Conservation (phyloP, 345 rosid species). For the Pugionium dolabratum region DNA sequence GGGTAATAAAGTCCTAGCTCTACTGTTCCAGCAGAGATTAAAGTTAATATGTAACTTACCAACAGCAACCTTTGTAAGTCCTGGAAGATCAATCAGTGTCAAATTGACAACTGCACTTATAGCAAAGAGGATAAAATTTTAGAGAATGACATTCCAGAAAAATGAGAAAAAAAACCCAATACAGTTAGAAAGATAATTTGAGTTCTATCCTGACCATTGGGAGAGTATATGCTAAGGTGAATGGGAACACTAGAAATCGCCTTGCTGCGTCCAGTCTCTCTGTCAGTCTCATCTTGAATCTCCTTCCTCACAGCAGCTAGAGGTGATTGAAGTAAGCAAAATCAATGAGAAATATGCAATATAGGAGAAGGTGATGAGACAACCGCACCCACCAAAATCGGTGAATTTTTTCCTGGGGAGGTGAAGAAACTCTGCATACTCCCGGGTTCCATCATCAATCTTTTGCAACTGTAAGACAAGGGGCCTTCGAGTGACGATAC, state of each 20-base stretch:
- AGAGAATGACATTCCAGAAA: not conserved
- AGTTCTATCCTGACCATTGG: conserved; percentile 53
- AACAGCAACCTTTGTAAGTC: conserved; percentile 97
- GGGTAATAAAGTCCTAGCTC: conserved; percentile 17
- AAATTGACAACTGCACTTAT: conserved; percentile 85
- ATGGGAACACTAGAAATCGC: conserved; percentile 95
- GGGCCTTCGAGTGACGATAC: conserved; percentile 96
- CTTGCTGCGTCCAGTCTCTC: conserved; percentile 92
- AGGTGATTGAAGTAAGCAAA: not conserved
- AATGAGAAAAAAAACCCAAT: not conserved
- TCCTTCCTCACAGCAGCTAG: conserved; percentile 98
- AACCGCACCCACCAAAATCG: conserved; percentile 64
- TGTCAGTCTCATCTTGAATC: conserved; percentile 96
- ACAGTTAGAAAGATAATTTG: not conserved
- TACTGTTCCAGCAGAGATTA: conserved; percentile 4
- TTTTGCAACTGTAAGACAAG: conserved; percentile 98
- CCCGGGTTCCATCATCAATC: conserved; percentile 84
- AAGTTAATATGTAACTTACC: conserved; percentile 55
- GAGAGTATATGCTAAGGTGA: conserved; percentile 96
- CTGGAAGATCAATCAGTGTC: conserved; percentile 97
- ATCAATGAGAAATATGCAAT: not conserved
- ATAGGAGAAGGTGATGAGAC: not conserved
- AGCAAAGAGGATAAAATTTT: conserved; percentile 16
- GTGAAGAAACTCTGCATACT: conserved; percentile 97
- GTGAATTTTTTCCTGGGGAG: conserved; percentile 78